Percentiles rank a stretch among this genome's conserved stretches.
These are phyloP conservation scores for Botrytis byssoidea DNA, from an alignment of 2,329 filamentous ascomycete species.

Conservation along the genomic window DNA sequence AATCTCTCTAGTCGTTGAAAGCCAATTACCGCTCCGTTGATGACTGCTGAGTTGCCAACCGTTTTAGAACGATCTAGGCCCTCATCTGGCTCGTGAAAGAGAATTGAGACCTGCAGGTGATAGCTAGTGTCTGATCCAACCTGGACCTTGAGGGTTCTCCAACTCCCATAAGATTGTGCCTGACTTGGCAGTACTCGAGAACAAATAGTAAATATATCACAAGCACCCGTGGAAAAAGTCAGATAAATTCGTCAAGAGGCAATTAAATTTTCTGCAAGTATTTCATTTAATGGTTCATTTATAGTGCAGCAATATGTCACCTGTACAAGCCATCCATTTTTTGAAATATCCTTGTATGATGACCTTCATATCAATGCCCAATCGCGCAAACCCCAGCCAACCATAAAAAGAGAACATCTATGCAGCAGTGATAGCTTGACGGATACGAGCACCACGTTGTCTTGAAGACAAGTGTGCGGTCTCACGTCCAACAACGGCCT, in stretches of 20 bases:
- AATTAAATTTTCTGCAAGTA: conserved; percentile 17
- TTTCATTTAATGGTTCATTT: conserved; percentile 22
- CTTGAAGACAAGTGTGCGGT: conserved; percentile 70
- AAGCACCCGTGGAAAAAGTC: not conserved
- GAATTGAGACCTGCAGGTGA: not conserved
- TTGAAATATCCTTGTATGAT: conserved; percentile 29
- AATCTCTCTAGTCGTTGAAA: not conserved
- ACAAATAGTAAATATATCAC: not conserved
- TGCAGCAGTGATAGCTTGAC: conserved; percentile 64
- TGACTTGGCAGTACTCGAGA: not conserved
- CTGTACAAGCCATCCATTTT: conserved; percentile 36
- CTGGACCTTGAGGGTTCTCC: not conserved
- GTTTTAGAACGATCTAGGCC: not conserved
- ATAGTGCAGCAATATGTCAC: conserved; percentile 30
- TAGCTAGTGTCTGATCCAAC: too few species aligned
- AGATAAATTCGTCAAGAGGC: not conserved
- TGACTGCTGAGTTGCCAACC: not conserved
- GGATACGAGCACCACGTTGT: conserved; percentile 76
- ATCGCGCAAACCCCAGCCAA: conserved; percentile 33
- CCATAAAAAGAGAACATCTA: conserved; percentile 44
- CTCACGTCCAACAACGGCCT: conserved; percentile 63
- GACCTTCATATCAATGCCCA: conserved; percentile 29
- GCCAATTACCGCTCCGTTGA: not conserved
- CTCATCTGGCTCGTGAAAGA: too few species aligned
- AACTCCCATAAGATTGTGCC: not conserved